Conservation (phyloP, 345 rosid genomes). For the Moricandia moricandioides region DNA sequence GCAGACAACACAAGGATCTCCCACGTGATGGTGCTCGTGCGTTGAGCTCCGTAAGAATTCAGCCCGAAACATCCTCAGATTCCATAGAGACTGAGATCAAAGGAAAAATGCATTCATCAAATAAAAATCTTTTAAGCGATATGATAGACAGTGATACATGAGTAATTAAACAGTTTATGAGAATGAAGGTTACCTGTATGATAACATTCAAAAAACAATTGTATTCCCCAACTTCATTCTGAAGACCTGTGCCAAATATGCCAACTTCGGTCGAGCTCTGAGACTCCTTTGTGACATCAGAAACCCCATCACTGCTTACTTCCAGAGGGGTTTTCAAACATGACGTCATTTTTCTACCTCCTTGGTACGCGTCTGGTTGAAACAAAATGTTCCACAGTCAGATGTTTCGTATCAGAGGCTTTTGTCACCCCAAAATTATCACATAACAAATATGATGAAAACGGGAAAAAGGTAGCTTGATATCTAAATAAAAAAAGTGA, state of each 20-base stretch:
- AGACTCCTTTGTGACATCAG: constrained; percentile 34
- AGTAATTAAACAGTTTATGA: constrained; percentile 11
- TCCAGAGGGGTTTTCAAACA: constrained; percentile 38
- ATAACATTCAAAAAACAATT: constrained; percentile 96
- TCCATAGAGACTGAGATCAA: constrained; percentile 84
- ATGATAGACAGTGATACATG: background rate
- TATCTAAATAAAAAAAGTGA: background rate
- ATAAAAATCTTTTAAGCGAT: constrained; percentile 7
- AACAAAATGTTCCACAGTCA: constrained; percentile 27
- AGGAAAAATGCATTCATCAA: constrained; percentile 1
- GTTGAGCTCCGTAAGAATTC: constrained; percentile 77
- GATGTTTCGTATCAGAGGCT: background rate
- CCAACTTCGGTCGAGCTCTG: constrained; percentile 42
- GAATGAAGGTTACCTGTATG: constrained; percentile 65
- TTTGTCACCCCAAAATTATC: constrained; percentile 2
- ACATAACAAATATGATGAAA: constrained; percentile 7
- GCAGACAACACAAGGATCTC: constrained; percentile 94
- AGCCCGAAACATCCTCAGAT: constrained; percentile 70
- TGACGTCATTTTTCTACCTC: constrained; percentile 47
- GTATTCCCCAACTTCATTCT: constrained; percentile 94
- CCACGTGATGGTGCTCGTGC: constrained; percentile 78
- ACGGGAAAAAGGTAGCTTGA: background rate
- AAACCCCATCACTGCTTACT: constrained; percentile 34
- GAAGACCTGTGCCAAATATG: constrained; percentile 75
- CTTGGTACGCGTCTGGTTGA: constrained; percentile 61